phyloP scores from a whole-genome alignment of 140 eudicot genomes.

The Flaveria floridana region DNA sequence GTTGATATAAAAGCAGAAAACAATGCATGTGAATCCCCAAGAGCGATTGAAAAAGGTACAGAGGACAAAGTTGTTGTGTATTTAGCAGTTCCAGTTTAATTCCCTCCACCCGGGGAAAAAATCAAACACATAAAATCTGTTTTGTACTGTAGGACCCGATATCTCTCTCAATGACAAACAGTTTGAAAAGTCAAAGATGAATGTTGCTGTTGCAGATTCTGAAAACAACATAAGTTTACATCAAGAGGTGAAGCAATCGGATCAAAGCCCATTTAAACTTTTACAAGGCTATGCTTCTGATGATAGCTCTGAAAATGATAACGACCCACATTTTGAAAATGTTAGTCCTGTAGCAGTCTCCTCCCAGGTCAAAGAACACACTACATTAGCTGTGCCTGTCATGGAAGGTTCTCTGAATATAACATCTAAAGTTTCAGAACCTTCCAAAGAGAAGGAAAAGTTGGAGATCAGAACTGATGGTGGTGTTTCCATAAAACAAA shows the following conservation, averaged over 20 bases:
- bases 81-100: neutral
- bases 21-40: constrained; percentile 16
- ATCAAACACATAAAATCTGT: neutral
- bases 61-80: constrained; percentile 15
- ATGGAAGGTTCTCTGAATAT: constrained; percentile 17
- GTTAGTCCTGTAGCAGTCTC: constrained; percentile 38
- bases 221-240: constrained; percentile 20
- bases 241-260: constrained; percentile 36
- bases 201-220: constrained; percentile 27
- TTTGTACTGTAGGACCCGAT: constrained; percentile 32
- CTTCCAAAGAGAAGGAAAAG: constrained; percentile 30
- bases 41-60: constrained; percentile 40
- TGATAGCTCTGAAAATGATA: constrained; percentile 49
- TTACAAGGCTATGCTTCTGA: constrained; percentile 68
- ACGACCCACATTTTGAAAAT: constrained; percentile 38
- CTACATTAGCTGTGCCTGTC: neutral
- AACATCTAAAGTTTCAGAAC: constrained; percentile 24
- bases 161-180: constrained; percentile 27
- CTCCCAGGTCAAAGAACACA: constrained; percentile 30
- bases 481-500: constrained; percentile 27
- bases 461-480: constrained; percentile 21
- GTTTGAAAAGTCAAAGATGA: constrained; percentile 25
- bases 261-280: constrained; percentile 53
- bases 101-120: neutral
- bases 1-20: constrained; percentile 33